Conservation (phyloP, 805 yeast species). For the Sungouiozyma ichnusensis region DNA sequence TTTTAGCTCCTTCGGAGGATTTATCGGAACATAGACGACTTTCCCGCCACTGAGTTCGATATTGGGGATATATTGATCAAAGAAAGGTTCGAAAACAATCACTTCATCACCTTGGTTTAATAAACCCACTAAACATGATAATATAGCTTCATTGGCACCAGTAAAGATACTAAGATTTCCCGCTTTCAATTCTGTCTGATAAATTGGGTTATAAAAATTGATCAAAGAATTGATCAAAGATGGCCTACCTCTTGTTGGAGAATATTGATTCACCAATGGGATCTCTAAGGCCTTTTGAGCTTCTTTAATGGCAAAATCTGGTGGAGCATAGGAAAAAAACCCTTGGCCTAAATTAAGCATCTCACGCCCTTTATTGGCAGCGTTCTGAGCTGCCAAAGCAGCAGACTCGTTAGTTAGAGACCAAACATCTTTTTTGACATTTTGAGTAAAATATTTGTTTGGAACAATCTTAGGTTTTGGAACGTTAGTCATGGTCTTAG, state of each 20-base stretch:
- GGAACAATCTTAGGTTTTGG: conserved; percentile 13
- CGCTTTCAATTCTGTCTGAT: conserved; percentile 39
- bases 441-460: conserved; percentile 42
- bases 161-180: conserved; percentile 65
- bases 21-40: conserved; percentile 75
- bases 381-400: conserved; percentile 52
- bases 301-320: conserved; percentile 80
- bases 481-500: not conserved
- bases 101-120: conserved; percentile 86
- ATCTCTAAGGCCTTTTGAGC: conserved; percentile 63
- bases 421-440: conserved; percentile 87
- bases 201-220: conserved; percentile 58
- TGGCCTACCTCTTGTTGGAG: conserved; percentile 84
- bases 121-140: conserved; percentile 75
- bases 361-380: conserved; percentile 53
- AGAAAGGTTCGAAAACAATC: conserved; percentile 92
- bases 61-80: conserved; percentile 92
- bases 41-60: conserved; percentile 90
- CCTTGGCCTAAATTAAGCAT: conserved; percentile 93
- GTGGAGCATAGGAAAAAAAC: conserved; percentile 92
- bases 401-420: conserved; percentile 91
- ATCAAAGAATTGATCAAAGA: conserved; percentile 60
- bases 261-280: conserved; percentile 81
- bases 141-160: conserved; percentile 95
- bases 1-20: conserved; percentile 68